Percentiles rank a stretch among this genome's conserved stretches.
phyloP scores from a whole-genome alignment of 495 filamentous ascomycete genomes.

The Neurospora sp. region DNA sequence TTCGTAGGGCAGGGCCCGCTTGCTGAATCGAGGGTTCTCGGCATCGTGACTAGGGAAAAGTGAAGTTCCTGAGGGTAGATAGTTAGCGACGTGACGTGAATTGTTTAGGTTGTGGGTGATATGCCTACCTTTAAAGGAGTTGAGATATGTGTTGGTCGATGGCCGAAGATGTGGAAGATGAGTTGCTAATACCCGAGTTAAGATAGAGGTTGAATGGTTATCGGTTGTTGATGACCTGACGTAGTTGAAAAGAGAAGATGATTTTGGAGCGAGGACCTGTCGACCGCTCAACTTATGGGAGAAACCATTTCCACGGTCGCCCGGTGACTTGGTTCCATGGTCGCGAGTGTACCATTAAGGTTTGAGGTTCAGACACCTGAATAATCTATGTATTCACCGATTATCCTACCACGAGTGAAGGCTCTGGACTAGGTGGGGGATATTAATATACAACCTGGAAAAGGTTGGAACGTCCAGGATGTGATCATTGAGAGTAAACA shows the following conservation, averaged over 20 bases:
- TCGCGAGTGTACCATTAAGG: not conserved
- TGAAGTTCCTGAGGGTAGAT: not conserved
- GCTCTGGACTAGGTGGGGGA: not conserved
- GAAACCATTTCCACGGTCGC: not conserved
- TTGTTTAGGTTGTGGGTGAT: not conserved
- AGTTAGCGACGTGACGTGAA: not conserved
- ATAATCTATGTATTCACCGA: not conserved
- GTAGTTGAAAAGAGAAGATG: not conserved
- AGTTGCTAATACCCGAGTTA: not conserved
- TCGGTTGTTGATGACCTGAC: not conserved
- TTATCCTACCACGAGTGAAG: not conserved
- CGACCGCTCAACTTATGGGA: not conserved
- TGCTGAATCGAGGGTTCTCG: not conserved
- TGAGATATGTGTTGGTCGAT: not conserved
- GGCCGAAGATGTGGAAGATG: not conserved
- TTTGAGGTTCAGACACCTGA: not conserved
- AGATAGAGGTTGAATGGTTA: not conserved
- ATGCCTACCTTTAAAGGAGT: not conserved
- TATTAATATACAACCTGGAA: not conserved
- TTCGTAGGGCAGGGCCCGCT: not conserved
- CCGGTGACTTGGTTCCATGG: not conserved
- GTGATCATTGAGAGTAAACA: not conserved
- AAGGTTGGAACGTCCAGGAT: not conserved
- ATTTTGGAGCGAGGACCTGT: not conserved
- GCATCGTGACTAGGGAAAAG: not conserved